Evolutionary conservation across 2,329 filamentous ascomycete genomes (phyloP), one percentile per base, ranked within the genome.

Genomic region (Penicillium sp.): DNA sequence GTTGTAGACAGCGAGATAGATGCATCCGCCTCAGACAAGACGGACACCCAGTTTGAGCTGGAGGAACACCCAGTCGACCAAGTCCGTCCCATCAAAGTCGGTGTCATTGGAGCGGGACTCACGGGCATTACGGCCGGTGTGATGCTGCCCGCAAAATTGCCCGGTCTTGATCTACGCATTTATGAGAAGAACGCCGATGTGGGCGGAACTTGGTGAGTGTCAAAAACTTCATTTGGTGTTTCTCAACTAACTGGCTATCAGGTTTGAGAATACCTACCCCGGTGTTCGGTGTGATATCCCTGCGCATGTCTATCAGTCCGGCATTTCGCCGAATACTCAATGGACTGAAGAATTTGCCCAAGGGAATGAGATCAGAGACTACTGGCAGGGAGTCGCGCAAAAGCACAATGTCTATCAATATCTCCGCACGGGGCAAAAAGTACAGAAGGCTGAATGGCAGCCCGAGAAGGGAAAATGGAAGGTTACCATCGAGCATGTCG

Each of bases 331-430:
- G 1, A 90, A 90, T 52, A 82, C 80, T 0, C 78, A 88, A 59
- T 91, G 88, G 88, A 81, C 80, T 0, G 85, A 89, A 61, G 79
- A 86, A 55, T 91, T 89, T 63, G 83, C 87, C 0, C 82, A 83
- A 36, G 87, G 87, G 0, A 67, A 74, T 4, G 88, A 91, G 68
- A 91, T 91, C 55, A 74, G 79, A 6, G 79, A 83, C 14, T 91
- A 91, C 66, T 86, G 86, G 85, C 80, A 88, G 61, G 70, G 70
- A 0, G 70, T 88, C 3, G 86, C 87, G 0, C 75, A 75, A 7
- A 88, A 90, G 61, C 81, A 89, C 67, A 78, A 85, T 50, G 82
- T 90, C 1, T 86, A 89, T 66, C 75, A 82, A 32, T 80, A 83
- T 49, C 72, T 85, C 1, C 79, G 81, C 52, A 76, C 86, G 9